Base-by-base conservation (phyloP, 768 basidiomycete genomes). In the Agrocybe chaxingu region DNA sequence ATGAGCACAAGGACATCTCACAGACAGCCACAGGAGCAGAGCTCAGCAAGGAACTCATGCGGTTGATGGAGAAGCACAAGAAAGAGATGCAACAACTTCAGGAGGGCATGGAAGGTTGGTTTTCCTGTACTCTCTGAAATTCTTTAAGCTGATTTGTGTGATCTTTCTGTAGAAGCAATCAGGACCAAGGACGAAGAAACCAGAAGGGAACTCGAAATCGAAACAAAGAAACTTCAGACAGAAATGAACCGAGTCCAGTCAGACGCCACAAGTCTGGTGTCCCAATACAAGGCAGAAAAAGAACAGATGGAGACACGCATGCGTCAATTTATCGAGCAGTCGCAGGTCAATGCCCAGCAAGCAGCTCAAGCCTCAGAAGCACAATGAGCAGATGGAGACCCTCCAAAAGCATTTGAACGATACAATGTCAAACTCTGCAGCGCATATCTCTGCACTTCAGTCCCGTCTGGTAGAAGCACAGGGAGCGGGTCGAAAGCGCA, bases 21-120 rank as follows among this genome's bases (percentile, higher is more conserved):
- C 63, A 82, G 45, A 82, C 83, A 0, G 63, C 70, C 2, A 81
- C 82, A 1, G 81, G 81, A 1, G 66, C 62, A 11, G 81, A 79
- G 57, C 68, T 84, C 30, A 71, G 69, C 46, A 69, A 70, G n/a
- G 80, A 80, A 35, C 56, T 80, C 7, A 68, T 70, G 50, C 70
- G 69, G 45, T 75, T 77, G 61, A 65, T 70, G 10, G 55, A 69
- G 47, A 69, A 70, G 37, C 75, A 77, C 52, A 62, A 70, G 30
- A 65, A 72, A 8, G 80, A 84, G 53, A 62, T 81, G 59, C 62
- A 63, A 41, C 58, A 61, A 3, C 64, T 84, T 19, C 69, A 73
- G 47, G 58, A 67, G 12, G 77, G 80, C 49, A 75, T 77, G 72
- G 63, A 70, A 59, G 68, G 62, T 65, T 30, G 3, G 24, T 24